Conservation (phyloP, 352 stramenopile genomes). For the Phytophthora brassicae region DNA sequence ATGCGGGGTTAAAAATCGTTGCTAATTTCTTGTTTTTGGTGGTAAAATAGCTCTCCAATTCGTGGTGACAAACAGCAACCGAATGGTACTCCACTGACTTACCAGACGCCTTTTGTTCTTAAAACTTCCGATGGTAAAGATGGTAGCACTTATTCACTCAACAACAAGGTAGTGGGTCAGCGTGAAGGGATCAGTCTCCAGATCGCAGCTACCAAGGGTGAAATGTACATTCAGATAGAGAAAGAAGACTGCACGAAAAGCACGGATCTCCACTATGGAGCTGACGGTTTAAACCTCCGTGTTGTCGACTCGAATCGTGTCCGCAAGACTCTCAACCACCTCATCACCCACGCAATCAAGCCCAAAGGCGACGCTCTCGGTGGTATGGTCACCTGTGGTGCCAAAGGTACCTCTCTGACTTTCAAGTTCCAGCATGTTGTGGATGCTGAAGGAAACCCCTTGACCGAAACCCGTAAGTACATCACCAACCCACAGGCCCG, state of each 20-base stretch:
- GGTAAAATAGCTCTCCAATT: conserved; percentile 33
- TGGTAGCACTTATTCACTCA: conserved; percentile 67
- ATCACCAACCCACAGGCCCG: conserved; percentile 51
- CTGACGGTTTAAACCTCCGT: conserved; percentile 41
- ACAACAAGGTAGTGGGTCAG: conserved; percentile 67
- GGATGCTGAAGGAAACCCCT: conserved; percentile 27
- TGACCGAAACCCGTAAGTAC: conserved; percentile 42
- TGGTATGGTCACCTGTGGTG: conserved; percentile 48
- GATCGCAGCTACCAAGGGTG: conserved; percentile 51
- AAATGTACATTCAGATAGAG: conserved; percentile 70
- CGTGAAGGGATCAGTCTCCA: conserved; percentile 64
- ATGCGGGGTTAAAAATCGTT: too few relatives aligned
- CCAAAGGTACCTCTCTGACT: conserved; percentile 43
- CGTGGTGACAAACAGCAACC: conserved; percentile 51
- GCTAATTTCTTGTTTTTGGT: conserved; percentile 2
- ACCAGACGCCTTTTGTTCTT: conserved; percentile 72
- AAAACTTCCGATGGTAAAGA: conserved; percentile 48
- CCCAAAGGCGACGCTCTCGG: conserved; percentile 48
- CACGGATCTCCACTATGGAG: conserved; percentile 51
- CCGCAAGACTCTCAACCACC: conserved; percentile 68
- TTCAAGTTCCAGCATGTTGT: conserved; percentile 36
- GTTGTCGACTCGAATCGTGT: conserved; percentile 80
- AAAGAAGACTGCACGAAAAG: conserved; percentile 52
- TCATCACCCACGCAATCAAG: conserved; percentile 48
- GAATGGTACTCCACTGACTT: conserved; percentile 55